Evolutionary conservation across 2,329 filamentous ascomycete species (phyloP).

Genomic region (Exophiala mesophila): DNA sequence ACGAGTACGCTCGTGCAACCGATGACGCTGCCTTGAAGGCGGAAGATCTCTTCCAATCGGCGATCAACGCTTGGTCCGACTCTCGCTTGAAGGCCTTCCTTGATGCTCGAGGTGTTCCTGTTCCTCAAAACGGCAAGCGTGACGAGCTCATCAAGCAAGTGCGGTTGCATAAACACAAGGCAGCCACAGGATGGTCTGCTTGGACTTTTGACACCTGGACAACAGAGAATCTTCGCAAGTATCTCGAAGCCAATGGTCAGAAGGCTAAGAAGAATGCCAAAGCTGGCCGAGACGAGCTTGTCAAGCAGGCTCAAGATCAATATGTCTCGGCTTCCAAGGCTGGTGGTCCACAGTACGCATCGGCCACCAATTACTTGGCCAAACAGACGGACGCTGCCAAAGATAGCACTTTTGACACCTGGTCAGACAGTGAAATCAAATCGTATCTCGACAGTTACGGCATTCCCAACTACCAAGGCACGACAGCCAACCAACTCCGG

Average conservation of each 20-base stretch:
- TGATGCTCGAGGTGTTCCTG: constrained; percentile 69
- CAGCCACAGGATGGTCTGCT: constrained; percentile 60
- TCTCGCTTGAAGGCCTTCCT: constrained; percentile 73
- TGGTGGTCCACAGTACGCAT: constrained; percentile 49
- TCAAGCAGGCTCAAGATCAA: constrained; percentile 50
- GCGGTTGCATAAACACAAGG: constrained; percentile 68
- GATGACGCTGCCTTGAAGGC: constrained; percentile 59
- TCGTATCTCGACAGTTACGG: constrained; percentile 75
- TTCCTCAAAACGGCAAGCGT: constrained; percentile 65
- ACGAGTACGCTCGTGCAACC: constrained; percentile 71
- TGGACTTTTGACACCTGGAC: constrained; percentile 80
- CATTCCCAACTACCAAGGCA: constrained; percentile 62
- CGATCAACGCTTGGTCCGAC: constrained; percentile 63
- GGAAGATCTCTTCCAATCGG: constrained; percentile 63
- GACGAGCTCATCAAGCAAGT: constrained; percentile 71
- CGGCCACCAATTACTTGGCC: constrained; percentile 65
- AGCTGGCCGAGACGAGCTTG: constrained; percentile 67
- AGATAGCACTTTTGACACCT: constrained; percentile 63
- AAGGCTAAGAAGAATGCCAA: constrained; percentile 59
- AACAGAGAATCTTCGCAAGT: constrained; percentile 62
- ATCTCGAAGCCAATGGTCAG: constrained; percentile 44
- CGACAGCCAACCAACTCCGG: constrained; percentile 63
- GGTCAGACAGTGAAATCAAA: constrained; percentile 69
- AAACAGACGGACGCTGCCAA: constrained; percentile 63
- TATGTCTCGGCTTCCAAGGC: constrained; percentile 45